A percentile compares a stretch with the other conserved stretches of the same genome.
Evolutionary conservation across 73 alveolate species (phyloP).

Genomic region (Paramecium octaurelia): DNA sequence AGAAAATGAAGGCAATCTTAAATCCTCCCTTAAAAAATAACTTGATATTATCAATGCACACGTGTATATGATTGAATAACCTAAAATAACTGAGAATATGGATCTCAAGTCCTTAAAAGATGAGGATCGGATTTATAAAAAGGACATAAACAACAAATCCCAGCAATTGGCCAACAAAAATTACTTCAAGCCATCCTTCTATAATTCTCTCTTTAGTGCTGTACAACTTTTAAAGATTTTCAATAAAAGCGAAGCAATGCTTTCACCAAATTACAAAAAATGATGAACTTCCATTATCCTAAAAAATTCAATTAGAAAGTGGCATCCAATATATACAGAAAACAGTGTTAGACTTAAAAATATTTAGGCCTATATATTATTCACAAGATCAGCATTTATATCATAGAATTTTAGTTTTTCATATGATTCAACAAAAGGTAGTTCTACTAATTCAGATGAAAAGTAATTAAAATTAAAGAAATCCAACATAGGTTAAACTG

Average conservation of each 20-base stretch:
- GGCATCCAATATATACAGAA: background rate
- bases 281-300: background rate
- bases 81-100: background rate
- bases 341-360: background rate
- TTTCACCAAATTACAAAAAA: background rate
- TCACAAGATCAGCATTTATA: background rate
- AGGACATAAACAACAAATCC: background rate
- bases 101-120: background rate
- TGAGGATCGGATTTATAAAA: background rate
- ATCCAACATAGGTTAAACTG: background rate
- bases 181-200: background rate
- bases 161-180: background rate
- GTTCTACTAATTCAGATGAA: background rate
- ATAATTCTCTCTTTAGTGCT: background rate
- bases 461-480: background rate
- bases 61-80: background rate
- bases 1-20: background rate
- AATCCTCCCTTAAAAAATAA: background rate
- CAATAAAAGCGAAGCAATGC: background rate
- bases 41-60: background rate
- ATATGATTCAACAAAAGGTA: background rate
- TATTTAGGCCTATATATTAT: background rate
- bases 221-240: background rate
- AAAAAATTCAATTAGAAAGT: background rate
- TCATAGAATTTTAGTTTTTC: background rate